Evolutionary conservation across 1,284 basidiomycete genomes (phyloP).

Genomic region (Ustilago hordei): DNA sequence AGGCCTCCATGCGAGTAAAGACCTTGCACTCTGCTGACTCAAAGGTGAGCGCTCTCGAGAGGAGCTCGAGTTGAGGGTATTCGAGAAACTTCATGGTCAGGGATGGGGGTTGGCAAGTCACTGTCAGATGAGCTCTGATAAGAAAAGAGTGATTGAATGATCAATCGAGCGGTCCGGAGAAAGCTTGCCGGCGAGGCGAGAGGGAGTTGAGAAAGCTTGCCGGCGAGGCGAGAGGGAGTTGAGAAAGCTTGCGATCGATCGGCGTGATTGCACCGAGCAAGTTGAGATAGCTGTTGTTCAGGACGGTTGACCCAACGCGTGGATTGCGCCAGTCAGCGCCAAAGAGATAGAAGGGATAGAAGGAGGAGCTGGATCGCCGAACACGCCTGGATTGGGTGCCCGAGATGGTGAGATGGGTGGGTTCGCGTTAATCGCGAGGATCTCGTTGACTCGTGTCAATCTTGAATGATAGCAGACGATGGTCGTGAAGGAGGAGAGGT

Average conservation of each 20-base stretch:
- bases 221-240: slow-evolving; percentile 15
- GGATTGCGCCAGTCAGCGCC: slow-evolving; percentile 50
- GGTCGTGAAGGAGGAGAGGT: slow-evolving; percentile 14
- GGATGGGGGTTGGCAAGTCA: neutral
- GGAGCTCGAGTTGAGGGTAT: slow-evolving; percentile 80
- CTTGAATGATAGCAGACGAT: slow-evolving; percentile 20
- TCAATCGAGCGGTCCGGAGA: slow-evolving; percentile 55
- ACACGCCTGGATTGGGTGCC: slow-evolving; percentile 63
- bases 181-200: slow-evolving; percentile 26
- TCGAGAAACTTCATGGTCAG: slow-evolving; percentile 88
- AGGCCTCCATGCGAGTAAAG: slow-evolving; percentile 93
- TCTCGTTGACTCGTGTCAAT: slow-evolving; percentile 35
- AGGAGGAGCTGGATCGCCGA: slow-evolving; percentile 30
- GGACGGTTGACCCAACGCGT: slow-evolving; percentile 49
- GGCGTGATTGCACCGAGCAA: slow-evolving; percentile 41
- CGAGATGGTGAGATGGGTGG: slow-evolving; percentile 53
- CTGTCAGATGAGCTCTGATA: slow-evolving; percentile 47
- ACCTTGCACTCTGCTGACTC: slow-evolving; percentile 87
- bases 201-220: slow-evolving; percentile 13
- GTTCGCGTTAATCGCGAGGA: slow-evolving; percentile 49
- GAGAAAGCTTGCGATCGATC: slow-evolving; percentile 25
- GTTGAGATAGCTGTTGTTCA: slow-evolving; percentile 6
- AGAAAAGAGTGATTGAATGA: slow-evolving; percentile 38
- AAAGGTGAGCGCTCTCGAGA: slow-evolving; percentile 81
- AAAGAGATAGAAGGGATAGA: neutral